Percentiles rank a stretch among this genome's conserved stretches.
phyloP scores from a whole-genome alignment of 805 yeast genomes.

The Candida yuanshanica region DNA sequence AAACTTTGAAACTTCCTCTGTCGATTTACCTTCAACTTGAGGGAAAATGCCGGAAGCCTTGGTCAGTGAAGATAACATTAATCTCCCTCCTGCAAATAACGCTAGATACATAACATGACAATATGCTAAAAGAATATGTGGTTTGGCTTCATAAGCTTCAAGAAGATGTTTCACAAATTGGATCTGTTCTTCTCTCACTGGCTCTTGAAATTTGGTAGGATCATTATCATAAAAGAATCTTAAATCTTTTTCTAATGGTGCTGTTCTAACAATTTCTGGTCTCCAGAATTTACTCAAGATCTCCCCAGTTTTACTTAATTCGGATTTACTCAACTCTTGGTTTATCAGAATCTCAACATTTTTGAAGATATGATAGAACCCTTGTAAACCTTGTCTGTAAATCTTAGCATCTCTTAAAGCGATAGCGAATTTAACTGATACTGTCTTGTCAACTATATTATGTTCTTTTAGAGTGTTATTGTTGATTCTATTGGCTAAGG shows the following conservation, averaged over 20 bases:
- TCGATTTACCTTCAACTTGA: slow-evolving; percentile 58
- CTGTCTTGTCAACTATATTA: slow-evolving; percentile 61
- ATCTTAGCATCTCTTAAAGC: slow-evolving; percentile 72
- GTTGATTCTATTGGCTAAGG: slow-evolving; percentile 78
- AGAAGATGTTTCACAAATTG: slow-evolving; percentile 58
- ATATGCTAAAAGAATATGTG: slow-evolving; percentile 69
- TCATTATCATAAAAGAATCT: slow-evolving; percentile 58
- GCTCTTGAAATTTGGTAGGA: slow-evolving; percentile 47
- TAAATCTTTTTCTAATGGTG: slow-evolving; percentile 53
- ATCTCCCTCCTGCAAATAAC: slow-evolving; percentile 78
- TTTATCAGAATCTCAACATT: slow-evolving; percentile 52
- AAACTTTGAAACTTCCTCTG: slow-evolving; percentile 50
- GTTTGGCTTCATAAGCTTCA: slow-evolving; percentile 49
- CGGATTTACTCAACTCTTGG: slow-evolving; percentile 36
- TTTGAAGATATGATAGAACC: slow-evolving; percentile 62
- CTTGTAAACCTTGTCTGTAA: slow-evolving; percentile 75
- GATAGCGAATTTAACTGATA: slow-evolving; percentile 64
- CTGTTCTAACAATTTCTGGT: slow-evolving; percentile 57
- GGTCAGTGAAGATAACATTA: slow-evolving; percentile 61
- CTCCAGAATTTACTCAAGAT: slow-evolving; percentile 59
- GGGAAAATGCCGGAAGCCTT: slow-evolving; percentile 73
- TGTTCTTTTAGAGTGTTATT: slow-evolving; percentile 59
- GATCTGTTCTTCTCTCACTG: slow-evolving; percentile 57
- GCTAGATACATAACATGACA: slow-evolving; percentile 84
- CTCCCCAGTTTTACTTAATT: slow-evolving; percentile 23